Evolutionary conservation across 2,329 filamentous ascomycete species (phyloP), one percentile per base, ranked within the genome.

Genomic region (Cephalotrichum gorgonifer): DNA sequence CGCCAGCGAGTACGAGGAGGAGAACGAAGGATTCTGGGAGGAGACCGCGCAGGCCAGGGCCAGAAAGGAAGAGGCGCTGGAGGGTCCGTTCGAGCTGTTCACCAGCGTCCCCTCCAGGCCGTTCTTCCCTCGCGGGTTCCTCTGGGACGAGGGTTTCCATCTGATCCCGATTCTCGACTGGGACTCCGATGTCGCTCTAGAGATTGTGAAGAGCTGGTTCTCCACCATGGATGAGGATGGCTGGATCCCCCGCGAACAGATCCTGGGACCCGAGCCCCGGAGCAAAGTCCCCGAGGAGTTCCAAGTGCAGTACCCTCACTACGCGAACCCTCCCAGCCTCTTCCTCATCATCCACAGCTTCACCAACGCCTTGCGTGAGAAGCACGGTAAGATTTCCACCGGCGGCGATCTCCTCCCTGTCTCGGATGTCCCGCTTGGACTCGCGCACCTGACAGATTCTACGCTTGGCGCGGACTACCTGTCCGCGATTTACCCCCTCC

Each of bases 61-160:
- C 23, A 79, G 81, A 51, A 82, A 79, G 49, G 68, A 79, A 54
- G 82, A 89, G 54, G 73, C 80, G 52, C 67, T 84, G 1, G 89
- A 94, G 60, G 88, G 88, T 0, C 88, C 91, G 1, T 87, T 84
- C 49, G 88, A 95, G 63, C 78, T 98, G 2, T 97, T 90, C 63
- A 94, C 90, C 6, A 88, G 83, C 58, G 84, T 97, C 50, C 93
- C 93, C 0, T 97, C 91, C 8, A 76, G 93, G 4, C 87, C 93
- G 0, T 98, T 98, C 72, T 98, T 98, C 68, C 93, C 93, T 1
- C 79, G 93, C 53, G 93, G 93, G 1, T 98, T 98, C 64, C 74
- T 97, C 4, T 98, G 93, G 93, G 93, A 98, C 58, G 93, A 98
- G 64, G 93, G 93, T 1, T 98, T 97, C 67, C 93, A 98, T 60